Evolutionary conservation across 306 rosid genomes (phyloP), one percentile per base, ranked within the genome.

Genomic region (Arachis stenosperma): DNA sequence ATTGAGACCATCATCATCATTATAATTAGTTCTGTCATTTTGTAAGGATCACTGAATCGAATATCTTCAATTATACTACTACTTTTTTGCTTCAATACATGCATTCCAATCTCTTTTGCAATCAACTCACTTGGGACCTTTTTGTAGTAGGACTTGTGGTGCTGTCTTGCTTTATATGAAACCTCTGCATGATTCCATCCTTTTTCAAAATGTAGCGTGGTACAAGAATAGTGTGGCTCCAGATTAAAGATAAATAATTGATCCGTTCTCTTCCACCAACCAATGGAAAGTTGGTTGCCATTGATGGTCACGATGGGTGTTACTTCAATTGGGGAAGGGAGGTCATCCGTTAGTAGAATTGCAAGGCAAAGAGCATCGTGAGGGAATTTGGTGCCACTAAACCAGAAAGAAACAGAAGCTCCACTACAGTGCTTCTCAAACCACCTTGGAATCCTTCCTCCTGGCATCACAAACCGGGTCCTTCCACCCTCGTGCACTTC

Each of bases 371-470:
- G 9, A 52, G 29, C 2, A 5, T n/a, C 1, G 29, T 22, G 9
- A 52, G 57, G 57, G 57, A 52, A 52, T 27, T 52, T n/a, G 27
- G 14, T n/a, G 0, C 29, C 15, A 7, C 29, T 29, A 52, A 52
- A 50, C 57, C 57, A 52, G 57, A 70, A 70, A 6, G 75, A 56
- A 22, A 52, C 1, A 2, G 9, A 10, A 15, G 5, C 7, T 8
- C 10, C 66, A 0, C 42, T 9, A 27, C 4, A 3, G n/a, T 3
- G n/a, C 4, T 59, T 30, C 6, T 71, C 8, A 0, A 71, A 42
- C 67, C 57, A 71, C 5, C 57, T 3, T 2, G 55, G 75, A 11
- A 66, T 13, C 57, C 57, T 66, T 47, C n/a, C 42, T 27, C 58
- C 71, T 5, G 71, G 58, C 10, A 66, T 8, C 27, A 3, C 1